Evolutionary conservation across 116 monocot species (phyloP).

Genomic region (Thalassia testudinum): DNA sequence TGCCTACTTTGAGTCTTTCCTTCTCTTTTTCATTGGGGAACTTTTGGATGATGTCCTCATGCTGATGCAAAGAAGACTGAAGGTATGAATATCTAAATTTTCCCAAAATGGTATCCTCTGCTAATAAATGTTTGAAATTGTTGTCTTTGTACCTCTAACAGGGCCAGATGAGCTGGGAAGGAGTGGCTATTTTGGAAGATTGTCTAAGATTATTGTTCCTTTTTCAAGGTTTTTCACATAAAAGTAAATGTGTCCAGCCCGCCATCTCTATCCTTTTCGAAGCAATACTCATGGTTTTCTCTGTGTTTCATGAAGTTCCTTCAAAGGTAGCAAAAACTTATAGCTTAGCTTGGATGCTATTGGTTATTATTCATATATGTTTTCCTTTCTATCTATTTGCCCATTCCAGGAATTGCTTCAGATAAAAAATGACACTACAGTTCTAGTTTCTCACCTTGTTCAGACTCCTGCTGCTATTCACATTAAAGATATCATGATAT

Average conservation of each 20-base stretch:
- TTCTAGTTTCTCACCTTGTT: conserved; percentile 64
- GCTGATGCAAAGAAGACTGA: conserved; percentile 38
- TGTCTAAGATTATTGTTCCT: conserved; percentile 67
- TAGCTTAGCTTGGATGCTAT: neutral
- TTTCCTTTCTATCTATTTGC: too few relatives aligned
- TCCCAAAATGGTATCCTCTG: neutral
- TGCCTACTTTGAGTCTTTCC: conserved; percentile 20
- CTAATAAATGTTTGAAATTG: neutral
- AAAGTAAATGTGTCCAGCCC: conserved; percentile 19
- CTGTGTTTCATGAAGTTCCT: conserved; percentile 20
- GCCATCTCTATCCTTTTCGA: conserved; percentile 50
- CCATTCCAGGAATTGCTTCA: conserved; percentile 38
- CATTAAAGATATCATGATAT: conserved; percentile 69
- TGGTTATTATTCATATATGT: too few relatives aligned
- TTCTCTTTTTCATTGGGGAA: conserved; percentile 49
- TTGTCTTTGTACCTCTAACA: conserved; percentile 18
- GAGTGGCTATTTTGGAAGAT: conserved; percentile 41
- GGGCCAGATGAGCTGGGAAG: conserved; percentile 37
- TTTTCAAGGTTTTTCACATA: conserved; percentile 48
- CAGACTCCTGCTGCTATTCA: conserved; percentile 55
- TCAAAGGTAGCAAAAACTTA: conserved; percentile 31
- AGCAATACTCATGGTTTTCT: conserved; percentile 52
- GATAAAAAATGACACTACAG: conserved; percentile 42
- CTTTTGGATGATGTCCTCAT: conserved; percentile 52
- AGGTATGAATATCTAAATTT: conserved; percentile 19